phyloP scores from a whole-genome alignment of 2,329 filamentous ascomycete species.

The Diaporthe vaccinii region DNA sequence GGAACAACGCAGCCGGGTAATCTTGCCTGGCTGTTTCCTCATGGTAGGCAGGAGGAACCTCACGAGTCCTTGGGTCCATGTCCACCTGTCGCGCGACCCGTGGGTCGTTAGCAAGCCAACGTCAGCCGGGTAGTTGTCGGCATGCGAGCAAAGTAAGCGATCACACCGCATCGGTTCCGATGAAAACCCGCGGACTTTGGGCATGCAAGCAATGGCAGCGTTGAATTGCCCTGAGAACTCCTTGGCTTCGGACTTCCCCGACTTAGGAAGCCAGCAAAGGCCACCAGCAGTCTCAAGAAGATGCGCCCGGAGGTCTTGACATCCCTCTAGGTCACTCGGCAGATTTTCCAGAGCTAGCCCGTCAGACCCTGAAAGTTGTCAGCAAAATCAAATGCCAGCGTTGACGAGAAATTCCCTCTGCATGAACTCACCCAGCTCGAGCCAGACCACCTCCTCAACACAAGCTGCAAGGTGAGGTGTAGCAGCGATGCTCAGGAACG shows the following conservation, averaged over 20 bases:
- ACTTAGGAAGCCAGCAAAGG: background rate
- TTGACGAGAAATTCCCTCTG: background rate
- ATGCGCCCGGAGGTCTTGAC: background rate
- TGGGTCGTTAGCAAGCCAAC: background rate
- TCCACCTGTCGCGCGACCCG: background rate
- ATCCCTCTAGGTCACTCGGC: background rate
- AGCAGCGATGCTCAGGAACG: background rate
- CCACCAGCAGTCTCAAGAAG: background rate
- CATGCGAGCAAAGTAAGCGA: background rate
- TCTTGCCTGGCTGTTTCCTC: background rate
- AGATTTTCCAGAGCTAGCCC: background rate
- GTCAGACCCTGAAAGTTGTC: background rate
- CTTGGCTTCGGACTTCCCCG: background rate
- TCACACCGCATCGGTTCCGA: background rate
- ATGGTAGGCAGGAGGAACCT: background rate
- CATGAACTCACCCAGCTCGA: background rate
- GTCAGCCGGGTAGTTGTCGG: background rate
- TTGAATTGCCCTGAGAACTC: background rate
- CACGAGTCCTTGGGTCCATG: background rate
- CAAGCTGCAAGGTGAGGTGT: background rate
- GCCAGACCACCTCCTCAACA: background rate
- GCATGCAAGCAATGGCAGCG: background rate
- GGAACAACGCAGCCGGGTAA: background rate
- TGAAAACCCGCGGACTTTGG: background rate
- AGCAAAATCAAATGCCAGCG: accelerated